A percentile compares a stretch with the other conserved stretches of the same genome.
phyloP scores from a whole-genome alignment of 768 basidiomycete species.

The Tubosaeta sp. region DNA sequence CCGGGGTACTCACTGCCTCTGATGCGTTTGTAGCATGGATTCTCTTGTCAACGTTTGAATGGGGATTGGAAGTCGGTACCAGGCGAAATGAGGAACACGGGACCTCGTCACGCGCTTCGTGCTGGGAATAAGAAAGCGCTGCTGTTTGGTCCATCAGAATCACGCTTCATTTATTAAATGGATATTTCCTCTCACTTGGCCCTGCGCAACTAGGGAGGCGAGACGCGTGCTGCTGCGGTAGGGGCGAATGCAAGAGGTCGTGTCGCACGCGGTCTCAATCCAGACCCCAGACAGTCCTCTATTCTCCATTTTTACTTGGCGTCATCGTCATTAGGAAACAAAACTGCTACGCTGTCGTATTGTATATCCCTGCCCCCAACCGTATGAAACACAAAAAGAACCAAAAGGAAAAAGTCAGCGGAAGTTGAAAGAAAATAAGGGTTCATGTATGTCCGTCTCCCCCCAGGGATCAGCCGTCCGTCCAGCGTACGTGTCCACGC shows the following conservation, averaged over 20 bases:
- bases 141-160: neutral
- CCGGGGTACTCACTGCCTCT: slow-evolving; percentile 4
- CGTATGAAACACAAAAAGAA: slow-evolving; percentile 12
- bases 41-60: slow-evolving; percentile 4
- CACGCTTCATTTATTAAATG: neutral
- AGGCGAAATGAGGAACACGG: neutral
- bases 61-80: slow-evolving; percentile 9
- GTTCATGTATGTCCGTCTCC: slow-evolving; percentile 26
- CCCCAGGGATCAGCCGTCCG: slow-evolving; percentile 14
- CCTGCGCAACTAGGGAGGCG: slow-evolving; percentile 19
- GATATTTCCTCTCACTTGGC: neutral
- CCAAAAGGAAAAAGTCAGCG: slow-evolving; percentile 17
- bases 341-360: slow-evolving; percentile 23
- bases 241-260: neutral
- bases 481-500: slow-evolving; percentile 27
- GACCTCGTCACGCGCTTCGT: slow-evolving; percentile 2
- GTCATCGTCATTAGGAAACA: slow-evolving; percentile 26
- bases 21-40: slow-evolving; percentile 5
- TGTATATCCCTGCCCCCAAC: slow-evolving; percentile 23
- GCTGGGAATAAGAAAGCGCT: neutral
- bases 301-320: slow-evolving; percentile 5
- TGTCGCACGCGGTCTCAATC: neutral
- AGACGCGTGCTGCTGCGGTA: neutral
- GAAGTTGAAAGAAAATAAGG: slow-evolving; percentile 2
- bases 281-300: slow-evolving; percentile 21